Evolutionary conservation across 1,284 basidiomycete genomes (phyloP).

Genomic region (Ustilago trichophora): DNA sequence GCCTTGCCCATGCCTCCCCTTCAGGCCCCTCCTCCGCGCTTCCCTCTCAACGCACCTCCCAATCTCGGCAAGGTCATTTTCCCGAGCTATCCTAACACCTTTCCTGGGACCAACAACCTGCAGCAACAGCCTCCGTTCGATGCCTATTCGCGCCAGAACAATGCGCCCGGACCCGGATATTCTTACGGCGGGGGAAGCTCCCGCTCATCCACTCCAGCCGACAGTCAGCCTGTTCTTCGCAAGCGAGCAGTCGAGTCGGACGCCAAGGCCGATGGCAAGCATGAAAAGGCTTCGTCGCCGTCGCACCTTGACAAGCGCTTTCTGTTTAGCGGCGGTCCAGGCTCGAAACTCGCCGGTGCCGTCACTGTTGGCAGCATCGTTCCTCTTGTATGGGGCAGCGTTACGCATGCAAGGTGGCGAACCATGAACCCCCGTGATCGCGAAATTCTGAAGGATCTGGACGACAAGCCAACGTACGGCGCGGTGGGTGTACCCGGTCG

Average conservation of each 20-base stretch:
- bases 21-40: too few relatives aligned
- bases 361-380: constrained; percentile 7
- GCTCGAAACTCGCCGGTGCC: constrained; percentile 2
- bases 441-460: constrained; percentile 23
- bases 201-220: background rate
- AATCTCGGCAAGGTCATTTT: background rate
- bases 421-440: constrained; percentile 23
- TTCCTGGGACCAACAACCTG: background rate
- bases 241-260: constrained; percentile 6
- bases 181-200: too few relatives aligned
- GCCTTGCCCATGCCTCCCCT: background rate
- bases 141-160: too few relatives aligned
- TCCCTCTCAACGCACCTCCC: too few relatives aligned
- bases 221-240: constrained; percentile 12
- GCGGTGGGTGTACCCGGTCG: constrained; percentile 36
- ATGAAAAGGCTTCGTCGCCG: background rate
- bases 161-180: too few relatives aligned
- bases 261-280: background rate
- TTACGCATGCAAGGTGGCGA: constrained; percentile 20
- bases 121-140: background rate
- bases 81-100: background rate
- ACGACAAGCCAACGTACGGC: constrained; percentile 29
- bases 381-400: constrained; percentile 7
- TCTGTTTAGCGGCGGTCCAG: constrained; percentile 11
- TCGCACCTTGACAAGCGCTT: constrained; percentile 22